Evolutionary conservation across 2,329 filamentous ascomycete genomes (phyloP), one percentile per base, ranked within the genome.

Genomic region (Cercospora sesami): DNA sequence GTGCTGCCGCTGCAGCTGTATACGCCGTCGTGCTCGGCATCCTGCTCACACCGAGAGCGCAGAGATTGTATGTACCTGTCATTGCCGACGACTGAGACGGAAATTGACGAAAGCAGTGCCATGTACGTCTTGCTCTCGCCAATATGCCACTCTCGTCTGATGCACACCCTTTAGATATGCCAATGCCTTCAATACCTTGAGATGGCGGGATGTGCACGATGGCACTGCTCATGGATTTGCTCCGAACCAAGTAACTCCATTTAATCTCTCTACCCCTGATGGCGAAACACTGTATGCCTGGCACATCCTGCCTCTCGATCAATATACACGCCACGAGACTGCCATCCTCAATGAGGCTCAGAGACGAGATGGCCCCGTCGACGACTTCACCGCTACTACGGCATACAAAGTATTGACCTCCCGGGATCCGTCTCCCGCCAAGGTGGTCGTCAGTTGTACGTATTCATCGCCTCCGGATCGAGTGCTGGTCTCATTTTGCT

Each of bases 161-260:
- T 42, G n/a, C n/a, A 12, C 28, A 8, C 18, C 36, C 76, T 89
- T 91, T 26, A 79, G 97, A 5, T 99, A 98, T 78, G 89, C 90
- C 30, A 90, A 98, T 80, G 91, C 90, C 69, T 78, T 97, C 72
- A 90, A 90, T 89, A 2, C 83, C 87, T 3, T 87, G 86, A 78
- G 93, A 87, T 87, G 71, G n/a, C 93, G 88, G 86, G 84, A 90
- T 72, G 87, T 94, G 53, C 87, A 93, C 69, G 84, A 89, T 68
- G 92, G 93, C 0, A 91, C 96, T 77, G 45, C 86, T 1, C 96
- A 93, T 84, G 94, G 94, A 0, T 97, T 97, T 79, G 88, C 92
- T 64, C 91, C 88, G 76, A 93, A 93, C 73, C 94, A 98, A 81
- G 91, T 96, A 2, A 93, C 92, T 5, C 91, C 94, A 0, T 97